A percentile compares a stretch with the other conserved stretches of the same genome.
Evolutionary conservation across 306 rosid genomes (phyloP).

Genomic region (Quercus parvula): DNA sequence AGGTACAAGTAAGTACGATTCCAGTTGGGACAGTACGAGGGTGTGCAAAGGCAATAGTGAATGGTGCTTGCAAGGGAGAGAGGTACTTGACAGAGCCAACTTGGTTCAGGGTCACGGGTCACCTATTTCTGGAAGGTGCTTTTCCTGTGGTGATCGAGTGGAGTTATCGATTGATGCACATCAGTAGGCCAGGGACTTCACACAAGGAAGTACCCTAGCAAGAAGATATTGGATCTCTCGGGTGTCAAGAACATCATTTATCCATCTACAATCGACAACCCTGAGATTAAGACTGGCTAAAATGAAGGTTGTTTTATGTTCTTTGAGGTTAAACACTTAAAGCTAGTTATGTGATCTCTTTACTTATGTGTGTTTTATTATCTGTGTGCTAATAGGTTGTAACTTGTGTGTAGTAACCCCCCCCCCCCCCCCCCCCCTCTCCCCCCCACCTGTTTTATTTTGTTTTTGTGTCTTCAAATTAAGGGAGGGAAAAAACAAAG

Average conservation of each 20-base stretch:
- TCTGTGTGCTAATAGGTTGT: neutral
- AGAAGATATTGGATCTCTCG: slow-evolving; percentile 25
- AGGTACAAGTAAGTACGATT: slow-evolving; percentile 21
- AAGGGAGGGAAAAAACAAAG: too few species aligned
- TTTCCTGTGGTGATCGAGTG: slow-evolving; percentile 40
- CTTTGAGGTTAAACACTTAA: too few species aligned
- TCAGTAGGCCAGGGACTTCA: slow-evolving; percentile 8
- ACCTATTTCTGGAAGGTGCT: slow-evolving; percentile 33
- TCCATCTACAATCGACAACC: slow-evolving; percentile 10
- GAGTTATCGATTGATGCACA: slow-evolving; percentile 12
- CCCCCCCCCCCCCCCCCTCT: too few species aligned
- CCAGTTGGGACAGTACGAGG: slow-evolving; percentile 22
- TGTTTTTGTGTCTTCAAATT: neutral
- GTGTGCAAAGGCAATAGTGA: slow-evolving; percentile 35
- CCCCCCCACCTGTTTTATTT: neutral
- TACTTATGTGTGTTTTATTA: neutral
- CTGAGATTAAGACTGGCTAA: slow-evolving; percentile 18
- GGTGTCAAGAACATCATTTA: slow-evolving; percentile 24
- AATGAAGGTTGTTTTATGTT: neutral
- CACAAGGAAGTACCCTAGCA: slow-evolving; percentile 15
- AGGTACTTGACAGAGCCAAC: slow-evolving; percentile 40
- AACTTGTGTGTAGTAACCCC: neutral
- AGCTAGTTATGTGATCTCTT: neutral
- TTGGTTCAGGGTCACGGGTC: slow-evolving; percentile 23
- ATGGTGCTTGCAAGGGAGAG: slow-evolving; percentile 28